These are phyloP conservation scores for Sungouiella thailandica DNA, from an alignment of 805 yeast species.

Conservation along the genomic window DNA sequence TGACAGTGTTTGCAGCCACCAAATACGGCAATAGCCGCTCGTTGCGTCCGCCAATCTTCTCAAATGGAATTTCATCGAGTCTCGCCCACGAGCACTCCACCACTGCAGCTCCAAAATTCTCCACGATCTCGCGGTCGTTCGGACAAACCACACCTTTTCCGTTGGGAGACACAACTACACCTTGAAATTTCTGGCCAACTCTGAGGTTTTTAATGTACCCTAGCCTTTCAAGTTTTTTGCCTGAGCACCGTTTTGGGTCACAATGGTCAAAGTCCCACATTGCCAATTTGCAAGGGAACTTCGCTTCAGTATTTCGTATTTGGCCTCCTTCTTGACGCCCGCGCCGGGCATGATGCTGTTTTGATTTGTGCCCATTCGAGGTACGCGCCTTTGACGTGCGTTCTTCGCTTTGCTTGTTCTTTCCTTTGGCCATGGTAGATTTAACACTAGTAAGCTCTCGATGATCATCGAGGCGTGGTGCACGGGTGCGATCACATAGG, in stretches of 20 bases:
- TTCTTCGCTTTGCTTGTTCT: slow-evolving; percentile 46
- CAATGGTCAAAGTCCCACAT: slow-evolving; percentile 99
- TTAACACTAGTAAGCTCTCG: too few relatives aligned
- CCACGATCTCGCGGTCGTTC: slow-evolving; percentile 72
- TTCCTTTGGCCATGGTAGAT: slow-evolving; percentile 54
- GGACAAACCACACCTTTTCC: slow-evolving; percentile 91
- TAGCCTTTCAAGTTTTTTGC: slow-evolving; percentile 84
- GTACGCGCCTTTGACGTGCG: slow-evolving; percentile 32
- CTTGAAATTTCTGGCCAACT: slow-evolving; percentile 91
- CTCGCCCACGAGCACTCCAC: slow-evolving; percentile 99
- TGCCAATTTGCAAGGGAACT: slow-evolving; percentile 81
- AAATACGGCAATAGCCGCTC: slow-evolving; percentile 87
- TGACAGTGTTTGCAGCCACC: slow-evolving; percentile 95
- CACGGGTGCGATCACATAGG: too few relatives aligned
- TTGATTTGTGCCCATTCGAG: slow-evolving; percentile 53
- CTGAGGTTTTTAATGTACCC: slow-evolving; percentile 76
- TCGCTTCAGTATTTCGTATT: slow-evolving; percentile 15
- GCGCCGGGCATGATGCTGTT: slow-evolving; percentile 43
- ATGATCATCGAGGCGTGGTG: too few relatives aligned
- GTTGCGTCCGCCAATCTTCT: slow-evolving; percentile 83
- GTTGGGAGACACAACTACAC: slow-evolving; percentile 88
- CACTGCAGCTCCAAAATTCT: slow-evolving; percentile 85
- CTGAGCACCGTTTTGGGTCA: slow-evolving; percentile 96
- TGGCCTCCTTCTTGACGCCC: slow-evolving; percentile 30
- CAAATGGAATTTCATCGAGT: slow-evolving; percentile 92